These are phyloP conservation scores for Chlorella sorokiniana DNA, from an alignment of 139 green algal genomes.

Conservation along the genomic window DNA sequence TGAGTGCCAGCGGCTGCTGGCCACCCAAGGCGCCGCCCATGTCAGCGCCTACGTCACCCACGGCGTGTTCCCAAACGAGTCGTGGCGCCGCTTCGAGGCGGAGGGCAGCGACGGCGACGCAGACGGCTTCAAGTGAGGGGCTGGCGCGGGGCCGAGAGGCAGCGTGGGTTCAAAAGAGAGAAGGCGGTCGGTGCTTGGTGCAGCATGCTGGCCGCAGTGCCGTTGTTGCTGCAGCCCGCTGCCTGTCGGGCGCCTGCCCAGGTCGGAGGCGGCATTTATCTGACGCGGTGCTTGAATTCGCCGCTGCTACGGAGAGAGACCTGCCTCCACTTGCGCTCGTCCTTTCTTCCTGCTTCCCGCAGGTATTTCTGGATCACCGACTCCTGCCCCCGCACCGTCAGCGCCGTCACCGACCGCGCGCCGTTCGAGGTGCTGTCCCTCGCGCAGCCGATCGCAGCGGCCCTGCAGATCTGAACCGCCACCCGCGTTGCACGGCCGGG, in stretches of 20 bases:
- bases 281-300: too few relatives aligned
- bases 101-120: slow-evolving; percentile 45
- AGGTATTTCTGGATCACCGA: slow-evolving; percentile 98
- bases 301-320: too few relatives aligned
- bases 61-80: slow-evolving; percentile 95
- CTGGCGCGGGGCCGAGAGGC: too few relatives aligned
- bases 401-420: slow-evolving; percentile 59
- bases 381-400: slow-evolving; percentile 86
- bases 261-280: not conserved
- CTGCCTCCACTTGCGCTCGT: not conserved
- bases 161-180: too few relatives aligned
- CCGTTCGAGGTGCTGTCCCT: slow-evolving; percentile 95
- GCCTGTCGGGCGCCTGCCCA: not conserved
- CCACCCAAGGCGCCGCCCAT: slow-evolving; percentile 45
- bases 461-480: slow-evolving; percentile 89
- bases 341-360: slow-evolving; percentile 50
- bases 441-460: slow-evolving; percentile 84
- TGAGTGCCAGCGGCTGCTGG: slow-evolving; percentile 95
- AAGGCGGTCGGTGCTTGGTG: too few relatives aligned
- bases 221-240: not conserved
- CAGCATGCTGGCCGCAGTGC: too few relatives aligned
- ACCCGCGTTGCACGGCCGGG: too few relatives aligned
- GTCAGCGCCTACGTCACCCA: slow-evolving; percentile 97
- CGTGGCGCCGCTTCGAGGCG: slow-evolving; percentile 78
- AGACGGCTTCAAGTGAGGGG: slow-evolving; percentile 26